These are phyloP conservation scores for Podospora appendiculata DNA, from an alignment of 495 filamentous ascomycete genomes.

Conservation along the genomic window DNA sequence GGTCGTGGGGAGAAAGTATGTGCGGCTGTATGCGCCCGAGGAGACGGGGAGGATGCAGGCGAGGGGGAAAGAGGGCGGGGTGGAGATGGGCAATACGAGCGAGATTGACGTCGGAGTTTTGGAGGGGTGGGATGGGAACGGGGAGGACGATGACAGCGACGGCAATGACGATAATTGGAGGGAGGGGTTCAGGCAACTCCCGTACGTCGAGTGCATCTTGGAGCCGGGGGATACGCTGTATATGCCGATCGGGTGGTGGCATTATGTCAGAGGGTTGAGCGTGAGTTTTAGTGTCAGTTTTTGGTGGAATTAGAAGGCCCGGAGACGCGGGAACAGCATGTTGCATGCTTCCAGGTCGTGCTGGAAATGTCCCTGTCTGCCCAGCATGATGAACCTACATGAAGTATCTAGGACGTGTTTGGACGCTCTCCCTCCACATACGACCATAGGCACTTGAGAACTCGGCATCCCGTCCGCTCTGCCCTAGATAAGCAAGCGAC, in stretches of 20 bases:
- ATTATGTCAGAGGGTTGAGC: conserved; percentile 83
- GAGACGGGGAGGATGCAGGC: conserved; percentile 56
- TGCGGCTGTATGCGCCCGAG: conserved; percentile 71
- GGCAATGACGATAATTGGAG: conserved; percentile 53
- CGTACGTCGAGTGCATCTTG: conserved; percentile 73
- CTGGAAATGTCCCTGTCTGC: too few species aligned
- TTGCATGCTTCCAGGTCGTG: neutral
- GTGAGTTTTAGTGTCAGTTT: conserved; percentile 95
- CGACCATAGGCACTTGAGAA: too few species aligned
- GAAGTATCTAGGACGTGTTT: too few species aligned
- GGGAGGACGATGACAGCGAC: conserved; percentile 42
- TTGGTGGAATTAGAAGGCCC: conserved; percentile 69
- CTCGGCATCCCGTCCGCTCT: too few species aligned
- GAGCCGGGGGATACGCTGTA: conserved; percentile 79
- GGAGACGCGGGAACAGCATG: neutral
- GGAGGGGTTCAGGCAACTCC: conserved; percentile 47
- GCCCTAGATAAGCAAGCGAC: too few species aligned
- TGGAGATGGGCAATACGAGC: conserved; percentile 93
- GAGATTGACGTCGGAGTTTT: conserved; percentile 58
- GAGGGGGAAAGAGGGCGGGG: conserved; percentile 55
- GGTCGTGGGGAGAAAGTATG: conserved; percentile 85
- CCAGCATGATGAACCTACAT: too few species aligned
- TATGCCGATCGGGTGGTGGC: conserved; percentile 97
- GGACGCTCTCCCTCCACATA: too few species aligned
- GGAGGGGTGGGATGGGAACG: conserved; percentile 43